Base-by-base conservation (phyloP, 306 rosid species). In the cucumber (Cucumis sativus) region DNA sequence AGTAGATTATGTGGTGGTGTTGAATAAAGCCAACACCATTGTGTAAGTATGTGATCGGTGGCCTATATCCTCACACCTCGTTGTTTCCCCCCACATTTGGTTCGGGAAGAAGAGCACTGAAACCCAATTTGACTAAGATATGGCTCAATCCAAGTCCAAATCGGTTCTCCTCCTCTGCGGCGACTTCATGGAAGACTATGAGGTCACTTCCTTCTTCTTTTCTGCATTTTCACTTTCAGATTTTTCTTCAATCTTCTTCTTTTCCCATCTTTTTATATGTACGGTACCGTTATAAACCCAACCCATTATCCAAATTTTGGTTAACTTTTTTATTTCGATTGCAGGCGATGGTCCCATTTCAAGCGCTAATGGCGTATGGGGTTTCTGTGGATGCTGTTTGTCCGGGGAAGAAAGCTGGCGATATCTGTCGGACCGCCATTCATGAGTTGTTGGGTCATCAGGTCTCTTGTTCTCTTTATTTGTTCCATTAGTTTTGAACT, bases 131-230 rank as follows among this genome's bases (percentile, higher is more conserved):
- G 40, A 23, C 6, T 35, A 62, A 25, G 28, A 64, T 14, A 84
- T 84, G 87, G 87, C 85, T 59, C 33, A 25, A 16, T 63, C 20
- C 7, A 69, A 68, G 13, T 56, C 76, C 8, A 88, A 77, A 77
- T 84, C 81, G 77, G 96, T 91, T 81, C 80, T 94, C 56, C 71
- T 94, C 2, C 84, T 94, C 0, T 94, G 97, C 86, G 98, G 96
- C 14, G 98, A 94, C 70, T 94, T 79, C 91, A 78, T 90, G 93
- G 98, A 94, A 87, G 98, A 94, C 76, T 84, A 47, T 52, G 98
- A 94, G 82, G 91, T 86, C 82, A 28, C 5, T 74, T 75, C 72
- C 8, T 57, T 43, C 71, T 33, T 30, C 76, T 20, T 52, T 47
- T 10, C 7, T 41, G 12, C 41, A 68, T 60, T 4, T 30, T 0